Evolutionary conservation across 768 basidiomycete genomes (phyloP).

Genomic region (Leccinum disarticulatum): DNA sequence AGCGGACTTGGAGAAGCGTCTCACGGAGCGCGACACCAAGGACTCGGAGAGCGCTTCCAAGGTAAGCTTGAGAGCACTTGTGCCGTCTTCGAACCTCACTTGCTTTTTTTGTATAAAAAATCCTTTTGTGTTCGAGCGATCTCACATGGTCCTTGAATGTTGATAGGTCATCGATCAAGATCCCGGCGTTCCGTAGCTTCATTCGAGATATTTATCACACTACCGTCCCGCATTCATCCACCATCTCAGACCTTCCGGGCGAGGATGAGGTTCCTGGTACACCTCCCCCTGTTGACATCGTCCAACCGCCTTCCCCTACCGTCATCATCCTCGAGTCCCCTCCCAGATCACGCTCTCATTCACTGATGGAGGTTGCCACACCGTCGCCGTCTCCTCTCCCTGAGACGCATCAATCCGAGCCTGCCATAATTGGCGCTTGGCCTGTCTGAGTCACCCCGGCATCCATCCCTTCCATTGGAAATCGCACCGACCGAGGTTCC

Average conservation of each 20-base stretch:
- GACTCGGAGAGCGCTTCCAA: constrained; percentile 29
- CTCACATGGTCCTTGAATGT: too few species aligned
- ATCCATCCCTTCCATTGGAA: constrained; percentile 16
- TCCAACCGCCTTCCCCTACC: constrained; percentile 18
- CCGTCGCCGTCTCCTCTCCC: constrained; percentile 36
- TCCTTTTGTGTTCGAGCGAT: too few species aligned
- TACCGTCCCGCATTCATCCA: constrained; percentile 9
- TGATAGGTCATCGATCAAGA: constrained; percentile 23
- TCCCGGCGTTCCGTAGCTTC: constrained; percentile 33
- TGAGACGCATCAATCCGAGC: constrained; percentile 33
- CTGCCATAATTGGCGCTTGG: constrained; percentile 44
- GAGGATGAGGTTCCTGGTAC: constrained; percentile 12
- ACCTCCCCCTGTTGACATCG: constrained; percentile 1
- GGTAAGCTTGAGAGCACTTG: constrained; percentile 23
- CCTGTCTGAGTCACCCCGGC: constrained; percentile 35
- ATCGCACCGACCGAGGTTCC: constrained; percentile 8
- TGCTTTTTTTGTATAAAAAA: too few species aligned
- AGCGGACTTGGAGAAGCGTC: constrained; percentile 32
- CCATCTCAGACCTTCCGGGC: constrained; percentile 9
- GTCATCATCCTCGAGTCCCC: constrained; percentile 16
- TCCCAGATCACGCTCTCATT: constrained; percentile 39
- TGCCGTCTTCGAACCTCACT: not conserved
- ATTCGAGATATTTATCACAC: constrained; percentile 29
- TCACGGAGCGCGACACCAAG: constrained; percentile 34
- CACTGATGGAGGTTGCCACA: constrained; percentile 50